Evolutionary conservation across 805 yeast species (phyloP).

Genomic region (Tetrapisispora fleetii): DNA sequence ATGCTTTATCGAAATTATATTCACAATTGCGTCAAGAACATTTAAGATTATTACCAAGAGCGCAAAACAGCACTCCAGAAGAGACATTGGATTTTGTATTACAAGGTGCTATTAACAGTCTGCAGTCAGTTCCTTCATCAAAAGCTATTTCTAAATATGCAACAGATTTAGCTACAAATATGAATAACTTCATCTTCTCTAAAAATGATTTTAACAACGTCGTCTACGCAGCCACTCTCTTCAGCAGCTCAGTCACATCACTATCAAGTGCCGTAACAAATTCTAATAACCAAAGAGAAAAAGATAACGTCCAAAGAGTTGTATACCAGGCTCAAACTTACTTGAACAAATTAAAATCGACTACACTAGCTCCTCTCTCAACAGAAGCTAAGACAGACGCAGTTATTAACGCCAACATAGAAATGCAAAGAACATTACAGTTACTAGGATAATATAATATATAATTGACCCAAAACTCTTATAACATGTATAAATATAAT

Average conservation of each 20-base stretch:
- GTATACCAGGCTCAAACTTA: constrained; percentile 55
- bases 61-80: constrained; percentile 9
- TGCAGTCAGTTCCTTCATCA: constrained; percentile 64
- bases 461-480: neutral
- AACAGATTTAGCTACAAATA: constrained; percentile 70
- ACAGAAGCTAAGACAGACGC: constrained; percentile 60
- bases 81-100: constrained; percentile 63
- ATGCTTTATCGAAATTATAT: constrained; percentile 78
- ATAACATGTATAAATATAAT: too few species aligned
- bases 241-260: constrained; percentile 32
- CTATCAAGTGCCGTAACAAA: constrained; percentile 2
- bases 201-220: constrained; percentile 38
- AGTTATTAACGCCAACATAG: constrained; percentile 66
- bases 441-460: constrained; percentile 29
- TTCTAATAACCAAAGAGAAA: neutral
- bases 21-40: constrained; percentile 91
- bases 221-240: constrained; percentile 31
- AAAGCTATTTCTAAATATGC: constrained; percentile 64
- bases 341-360: constrained; percentile 49
- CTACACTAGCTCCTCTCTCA: constrained; percentile 38
- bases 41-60: constrained; percentile 58
- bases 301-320: constrained; percentile 25
- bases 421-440: constrained; percentile 64
- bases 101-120: constrained; percentile 54
- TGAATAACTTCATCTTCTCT: constrained; percentile 36